Evolutionary conservation across 192 early-diverging fungal genomes (phyloP).

Genomic region (Coemansia sp.): DNA sequence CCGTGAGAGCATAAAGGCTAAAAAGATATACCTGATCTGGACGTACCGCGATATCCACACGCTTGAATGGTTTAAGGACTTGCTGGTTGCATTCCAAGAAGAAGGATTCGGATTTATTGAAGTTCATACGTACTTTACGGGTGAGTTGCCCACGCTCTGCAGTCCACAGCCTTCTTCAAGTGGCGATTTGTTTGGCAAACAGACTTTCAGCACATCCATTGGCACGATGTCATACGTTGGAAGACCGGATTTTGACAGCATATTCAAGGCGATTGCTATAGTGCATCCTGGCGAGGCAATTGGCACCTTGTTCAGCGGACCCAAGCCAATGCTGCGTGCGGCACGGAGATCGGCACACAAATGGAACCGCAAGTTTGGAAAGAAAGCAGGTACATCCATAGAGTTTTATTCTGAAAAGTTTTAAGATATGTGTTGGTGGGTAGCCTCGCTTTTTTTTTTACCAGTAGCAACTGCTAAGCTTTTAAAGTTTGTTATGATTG

Average conservation of each 20-base stretch:
- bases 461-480: too few species aligned
- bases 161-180: slow-evolving; percentile 47
- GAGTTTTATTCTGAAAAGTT: slow-evolving; percentile 33
- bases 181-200: slow-evolving; percentile 53
- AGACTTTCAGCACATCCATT: slow-evolving; percentile 64
- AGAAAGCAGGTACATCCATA: slow-evolving; percentile 16
- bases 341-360: slow-evolving; percentile 52
- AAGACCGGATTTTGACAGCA: slow-evolving; percentile 69
- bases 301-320: slow-evolving; percentile 86
- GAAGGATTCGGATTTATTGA: slow-evolving; percentile 61
- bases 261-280: slow-evolving; percentile 61
- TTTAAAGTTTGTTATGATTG: neutral
- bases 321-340: slow-evolving; percentile 62
- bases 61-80: slow-evolving; percentile 81
- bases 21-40: slow-evolving; percentile 81
- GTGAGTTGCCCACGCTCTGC: slow-evolving; percentile 49
- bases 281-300: slow-evolving; percentile 63
- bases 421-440: neutral
- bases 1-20: slow-evolving; percentile 53
- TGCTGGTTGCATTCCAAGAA: slow-evolving; percentile 64
- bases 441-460: too few species aligned
- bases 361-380: slow-evolving; percentile 30
- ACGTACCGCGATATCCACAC: slow-evolving; percentile 67
- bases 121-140: slow-evolving; percentile 69
- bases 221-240: slow-evolving; percentile 69